Evolutionary conservation across 345 rosid genomes (phyloP).

Genomic region (Brassica cretica): DNA sequence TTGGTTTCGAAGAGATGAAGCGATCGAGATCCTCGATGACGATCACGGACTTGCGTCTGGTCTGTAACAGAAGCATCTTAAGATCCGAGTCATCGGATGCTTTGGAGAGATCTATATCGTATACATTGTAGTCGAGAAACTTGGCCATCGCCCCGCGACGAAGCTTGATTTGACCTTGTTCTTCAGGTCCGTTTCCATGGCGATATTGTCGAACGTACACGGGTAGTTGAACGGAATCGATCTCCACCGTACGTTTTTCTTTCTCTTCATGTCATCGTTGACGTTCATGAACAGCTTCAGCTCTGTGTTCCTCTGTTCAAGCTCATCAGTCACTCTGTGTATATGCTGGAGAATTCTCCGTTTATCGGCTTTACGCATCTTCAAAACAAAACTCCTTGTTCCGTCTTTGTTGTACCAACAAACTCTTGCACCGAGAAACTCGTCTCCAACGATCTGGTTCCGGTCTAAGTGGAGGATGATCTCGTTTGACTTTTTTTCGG

Average conservation of each 20-base stretch:
- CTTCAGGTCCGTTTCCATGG: slow-evolving; percentile 74
- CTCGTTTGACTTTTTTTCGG: slow-evolving; percentile 61
- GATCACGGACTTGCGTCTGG: slow-evolving; percentile 52
- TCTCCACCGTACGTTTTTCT: slow-evolving; percentile 61
- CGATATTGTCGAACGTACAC: slow-evolving; percentile 74
- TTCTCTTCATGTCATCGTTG: too few species aligned
- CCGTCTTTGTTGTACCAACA: slow-evolving; percentile 62
- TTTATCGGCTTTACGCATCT: slow-evolving; percentile 74
- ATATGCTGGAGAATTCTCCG: slow-evolving; percentile 84
- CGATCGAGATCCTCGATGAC: slow-evolving; percentile 74
- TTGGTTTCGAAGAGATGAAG: slow-evolving; percentile 43
- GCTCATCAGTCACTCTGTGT: slow-evolving; percentile 71
- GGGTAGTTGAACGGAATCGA: slow-evolving; percentile 75
- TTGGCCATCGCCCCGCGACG: slow-evolving; percentile 76
- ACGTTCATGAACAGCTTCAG: slow-evolving; percentile 64
- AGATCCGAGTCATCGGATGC: slow-evolving; percentile 61
- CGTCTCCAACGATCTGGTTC: slow-evolving; percentile 63
- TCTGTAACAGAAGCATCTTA: slow-evolving; percentile 55
- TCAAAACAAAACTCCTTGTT: slow-evolving; percentile 50
- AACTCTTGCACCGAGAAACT: slow-evolving; percentile 59
- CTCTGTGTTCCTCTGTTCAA: slow-evolving; percentile 57
- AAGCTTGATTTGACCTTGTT: slow-evolving; percentile 68
- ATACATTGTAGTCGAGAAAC: slow-evolving; percentile 60
- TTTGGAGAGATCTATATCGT: slow-evolving; percentile 67
- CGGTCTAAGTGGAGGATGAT: slow-evolving; percentile 66